phyloP scores from a whole-genome alignment of 129 eudicot species.

The Dittrichia graveolens region DNA sequence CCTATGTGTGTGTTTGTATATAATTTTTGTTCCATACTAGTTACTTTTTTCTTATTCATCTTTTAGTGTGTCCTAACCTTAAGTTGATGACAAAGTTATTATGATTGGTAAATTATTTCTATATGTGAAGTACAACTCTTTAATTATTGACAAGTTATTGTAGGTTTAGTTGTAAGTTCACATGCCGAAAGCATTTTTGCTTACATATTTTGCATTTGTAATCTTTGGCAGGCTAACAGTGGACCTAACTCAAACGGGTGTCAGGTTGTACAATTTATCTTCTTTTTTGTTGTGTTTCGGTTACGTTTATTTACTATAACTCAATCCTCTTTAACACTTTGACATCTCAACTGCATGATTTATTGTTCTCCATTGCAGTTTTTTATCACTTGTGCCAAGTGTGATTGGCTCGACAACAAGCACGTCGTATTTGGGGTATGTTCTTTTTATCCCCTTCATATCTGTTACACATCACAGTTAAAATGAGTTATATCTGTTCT shows the following conservation, averaged over 20 bases:
- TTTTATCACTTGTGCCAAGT: slow-evolving; percentile 89
- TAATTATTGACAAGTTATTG: not conserved
- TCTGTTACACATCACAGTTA: not conserved
- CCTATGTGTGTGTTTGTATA: not conserved
- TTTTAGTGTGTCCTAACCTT: slow-evolving; percentile 3
- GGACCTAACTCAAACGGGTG: slow-evolving; percentile 93
- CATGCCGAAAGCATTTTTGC: not conserved
- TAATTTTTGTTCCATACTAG: not conserved
- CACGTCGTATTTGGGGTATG: slow-evolving; percentile 99
- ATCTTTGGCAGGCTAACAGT: slow-evolving; percentile 86
- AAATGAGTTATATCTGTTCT: slow-evolving; percentile 5
- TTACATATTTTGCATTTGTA: slow-evolving; percentile 8
- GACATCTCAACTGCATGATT: slow-evolving; percentile 10
- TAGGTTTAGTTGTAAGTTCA: not conserved
- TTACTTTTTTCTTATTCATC: not conserved
- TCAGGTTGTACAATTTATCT: slow-evolving; percentile 57
- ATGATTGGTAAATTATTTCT: not conserved
- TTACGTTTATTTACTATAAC: slow-evolving; percentile 1
- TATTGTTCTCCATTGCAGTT: slow-evolving; percentile 56
- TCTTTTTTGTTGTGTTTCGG: slow-evolving; percentile 5
- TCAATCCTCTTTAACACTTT: not conserved
- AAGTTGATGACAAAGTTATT: not conserved
- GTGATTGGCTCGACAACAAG: slow-evolving; percentile 99
- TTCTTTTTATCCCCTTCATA: not conserved
- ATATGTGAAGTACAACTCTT: not conserved